Evolutionary conservation across 2,329 filamentous ascomycete genomes (phyloP), one percentile per base, ranked within the genome.

Genomic region (Berkeleyomyces rouxiae): DNA sequence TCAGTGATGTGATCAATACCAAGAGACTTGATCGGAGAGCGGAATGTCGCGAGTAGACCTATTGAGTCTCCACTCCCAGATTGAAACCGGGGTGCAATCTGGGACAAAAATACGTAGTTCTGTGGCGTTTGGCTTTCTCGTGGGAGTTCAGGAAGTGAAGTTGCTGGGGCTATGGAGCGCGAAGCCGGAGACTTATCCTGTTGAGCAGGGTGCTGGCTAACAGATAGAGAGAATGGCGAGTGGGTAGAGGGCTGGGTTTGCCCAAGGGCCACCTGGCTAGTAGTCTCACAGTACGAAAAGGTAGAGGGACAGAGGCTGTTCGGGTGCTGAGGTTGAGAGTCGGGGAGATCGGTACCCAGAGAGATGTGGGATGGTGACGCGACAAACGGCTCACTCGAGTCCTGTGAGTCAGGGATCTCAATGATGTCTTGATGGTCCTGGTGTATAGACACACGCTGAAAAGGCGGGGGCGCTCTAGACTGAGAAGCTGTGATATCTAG

Each of bases 351-450:
- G 4, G 47, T 40, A 5, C 33, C 37, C 42, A 46, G 51, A 7
- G 61, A 36, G 46, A 53, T 13, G 7, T 13, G 60, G 37, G 33
- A 42, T 37, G 7, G 49, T 5, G 39, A 57, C 3, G 39, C 10
- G 16, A 57, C 43, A 9, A 37, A 61, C 31, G 44, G 36, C 44
- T 40, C 5, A 31, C n/a, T 59, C 33, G 49, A 37, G 33, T 60
- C 60, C 57, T 64, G 60, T 9, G 63, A 64, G 59, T 62, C 63
- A 57, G 60, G 60, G 42, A 64, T 62, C 46, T 64, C 63, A 10
- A 11, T 6, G 10, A 37, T 31, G 3, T 39, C 11, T 7, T 46
- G 23, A 1, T 44, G 57, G n/a, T 58, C 6, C 7, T 44, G 57
- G 9, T 7, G 42, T 1, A 23, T 33, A 42, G 51, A n/a, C 5